Base-by-base conservation (phyloP, 176 grass and related monocot genomes). In the Otatea glauca region DNA sequence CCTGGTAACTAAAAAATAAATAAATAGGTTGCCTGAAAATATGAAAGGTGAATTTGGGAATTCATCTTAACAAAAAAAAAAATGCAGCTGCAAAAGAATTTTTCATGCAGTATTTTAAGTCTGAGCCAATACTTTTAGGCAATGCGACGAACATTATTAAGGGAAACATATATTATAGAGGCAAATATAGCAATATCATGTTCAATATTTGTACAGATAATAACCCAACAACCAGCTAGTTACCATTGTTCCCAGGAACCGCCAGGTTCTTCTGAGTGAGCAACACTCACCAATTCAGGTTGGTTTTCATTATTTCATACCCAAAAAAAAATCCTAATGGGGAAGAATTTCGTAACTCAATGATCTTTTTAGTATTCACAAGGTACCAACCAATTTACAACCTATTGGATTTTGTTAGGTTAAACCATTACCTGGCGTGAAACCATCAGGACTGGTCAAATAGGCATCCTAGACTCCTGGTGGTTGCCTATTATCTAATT, bases 21-120 rank as follows among this genome's bases (percentile, higher is more conserved):
- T 29, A 29, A 29, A 75, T 39, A 17, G 0, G 23, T 37, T 64
- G 6, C 49, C 74, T 1, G 1, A 41, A 41, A 65, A 66, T 15
- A 63, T 65, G 65, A 51, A 83, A 83, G 9, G 17, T 5, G 25
- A 78, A 61, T 70, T 70, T 70, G 24, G 29, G 7, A 60, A 61
- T 70, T 38, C 18, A 70, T 69, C 45, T 48, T 54, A 58, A 32
- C 6, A 44, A 21, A 5, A 45, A 44, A 21, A 5, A 45, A 65
- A 45, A 69, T 69, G 65, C 12, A 35, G 41, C 51, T 24, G 62
- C 24, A 70, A 18, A 18, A 78, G 25, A 68, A 14, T 68, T 54
- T 27, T 55, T 15, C 17, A 27, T 20, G 29, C 6, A 0, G 25
- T 11, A 48, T 45, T 34, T 75, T 77, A 47, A 2, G 16, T 20